Evolutionary conservation across 2,329 filamentous ascomycete genomes (phyloP), one percentile per base, ranked within the genome.

Genomic region (Penicillium carneum): DNA sequence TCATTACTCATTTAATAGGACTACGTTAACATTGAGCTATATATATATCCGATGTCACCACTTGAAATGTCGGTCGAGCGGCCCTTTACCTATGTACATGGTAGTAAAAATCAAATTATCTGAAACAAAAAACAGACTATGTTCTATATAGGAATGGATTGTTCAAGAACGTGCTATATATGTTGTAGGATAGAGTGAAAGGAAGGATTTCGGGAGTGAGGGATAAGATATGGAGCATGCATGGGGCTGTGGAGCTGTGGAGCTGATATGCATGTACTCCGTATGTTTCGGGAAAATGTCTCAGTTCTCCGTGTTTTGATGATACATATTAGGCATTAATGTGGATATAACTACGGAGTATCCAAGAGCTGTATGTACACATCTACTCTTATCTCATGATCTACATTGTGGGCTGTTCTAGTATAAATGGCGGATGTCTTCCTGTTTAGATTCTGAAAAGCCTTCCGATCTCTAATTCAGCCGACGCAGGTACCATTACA

Each of bases 221-320:
- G 45, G n/a, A 11, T 10, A 26, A 6, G 23, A 4, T 26, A 26
- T 34, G 18, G 46, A 23, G 20, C 20, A 23, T 23, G 18, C 18
- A 5, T 23, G 7, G 18, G 2, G 36, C 10, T 14, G 46, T 49
- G 46, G 46, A 31, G 46, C 31, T 36, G 46, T 36, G 46, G 46
- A 49, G 26, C 43, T n/a, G 43, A 46, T 16, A 43, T 14, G 12
- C 23, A 26, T 4, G 23, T 26, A 26, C 23, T 26, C 23, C 23
- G 23, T n/a, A 16, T 49, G 18, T 49, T 23, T 9, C 12, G 31
- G n/a, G 46, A 14, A 8, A 49, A 23, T 49, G 46, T 49, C 31
- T 23, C 31, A 49, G 46, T 49, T 34, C 46, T 36, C 29, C 12
- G 31, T 34, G 46, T 49, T 49, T 23, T 34, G 31, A 48, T 47